A percentile compares a stretch with the other conserved stretches of the same genome.
phyloP scores from a whole-genome alignment of 495 filamentous ascomycete genomes.

The Cryomyces minteri region DNA sequence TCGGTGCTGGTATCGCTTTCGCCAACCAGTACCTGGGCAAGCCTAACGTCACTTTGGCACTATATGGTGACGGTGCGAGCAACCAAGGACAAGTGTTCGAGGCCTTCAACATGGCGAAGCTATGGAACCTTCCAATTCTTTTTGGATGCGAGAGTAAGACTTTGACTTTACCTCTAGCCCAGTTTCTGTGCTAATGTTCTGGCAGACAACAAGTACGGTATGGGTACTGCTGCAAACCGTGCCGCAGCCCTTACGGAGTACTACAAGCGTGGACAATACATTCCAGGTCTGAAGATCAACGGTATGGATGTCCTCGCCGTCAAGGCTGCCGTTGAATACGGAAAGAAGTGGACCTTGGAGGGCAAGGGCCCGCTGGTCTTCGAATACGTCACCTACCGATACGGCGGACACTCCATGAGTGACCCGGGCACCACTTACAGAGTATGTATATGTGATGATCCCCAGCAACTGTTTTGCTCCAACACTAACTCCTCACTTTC shows the following conservation, averaged over 20 bases:
- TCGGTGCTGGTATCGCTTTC: slow-evolving; percentile 91
- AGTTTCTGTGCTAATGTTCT: slow-evolving; percentile 3
- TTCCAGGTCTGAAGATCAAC: slow-evolving; percentile 97
- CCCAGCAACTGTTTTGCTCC: background rate
- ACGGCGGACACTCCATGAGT: slow-evolving; percentile 98
- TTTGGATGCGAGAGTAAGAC: slow-evolving; percentile 90
- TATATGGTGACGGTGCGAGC: slow-evolving; percentile 94
- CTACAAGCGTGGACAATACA: slow-evolving; percentile 99
- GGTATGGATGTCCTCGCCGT: slow-evolving; percentile 98
- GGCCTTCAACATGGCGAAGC: slow-evolving; percentile 99
- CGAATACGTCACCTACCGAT: slow-evolving; percentile 98
- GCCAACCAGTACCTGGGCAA: slow-evolving; percentile 84
- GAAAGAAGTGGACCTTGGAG: slow-evolving; percentile 60
- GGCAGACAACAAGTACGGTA: slow-evolving; percentile 98
- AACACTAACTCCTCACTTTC: background rate
- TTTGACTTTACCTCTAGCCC: background rate
- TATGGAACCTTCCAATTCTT: slow-evolving; percentile 87
- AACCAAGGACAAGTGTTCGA: slow-evolving; percentile 99
- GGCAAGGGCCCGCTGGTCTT: slow-evolving; percentile 87
- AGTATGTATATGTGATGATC: slow-evolving; percentile 6
- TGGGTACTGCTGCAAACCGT: slow-evolving; percentile 92
- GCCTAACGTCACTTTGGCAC: slow-evolving; percentile 66
- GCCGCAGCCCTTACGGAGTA: slow-evolving; percentile 93
- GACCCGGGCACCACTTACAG: slow-evolving; percentile 98
- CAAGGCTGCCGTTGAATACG: slow-evolving; percentile 86